A percentile compares a stretch with the other conserved stretches of the same genome.
phyloP scores from a whole-genome alignment of 139 green algal genomes.

The Chlamydomonas schloesseri region DNA sequence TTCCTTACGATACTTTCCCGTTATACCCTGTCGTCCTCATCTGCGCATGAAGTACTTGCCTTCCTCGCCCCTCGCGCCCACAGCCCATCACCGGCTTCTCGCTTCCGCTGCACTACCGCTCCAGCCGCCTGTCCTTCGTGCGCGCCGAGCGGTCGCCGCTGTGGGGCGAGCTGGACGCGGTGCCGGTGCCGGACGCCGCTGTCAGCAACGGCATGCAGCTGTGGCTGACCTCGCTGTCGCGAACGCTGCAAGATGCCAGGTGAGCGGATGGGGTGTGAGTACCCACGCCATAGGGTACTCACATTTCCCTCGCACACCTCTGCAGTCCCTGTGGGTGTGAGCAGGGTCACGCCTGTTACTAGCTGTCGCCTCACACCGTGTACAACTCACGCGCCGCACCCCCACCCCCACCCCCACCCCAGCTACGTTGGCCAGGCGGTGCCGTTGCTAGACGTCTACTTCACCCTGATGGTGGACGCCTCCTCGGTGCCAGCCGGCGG shows the following conservation, averaged over 20 bases:
- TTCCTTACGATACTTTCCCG: too few relatives aligned
- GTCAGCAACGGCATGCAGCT: not conserved
- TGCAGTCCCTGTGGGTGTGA: too few relatives aligned
- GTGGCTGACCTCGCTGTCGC: not conserved
- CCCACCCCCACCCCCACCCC: not conserved
- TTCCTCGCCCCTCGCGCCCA: not conserved
- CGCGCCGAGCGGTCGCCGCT: constrained; percentile 6
- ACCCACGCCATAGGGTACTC: too few relatives aligned
- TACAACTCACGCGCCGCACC: too few relatives aligned
- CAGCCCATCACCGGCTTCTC: constrained; percentile 30
- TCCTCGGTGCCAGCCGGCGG: too few relatives aligned
- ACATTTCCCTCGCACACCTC: too few relatives aligned
- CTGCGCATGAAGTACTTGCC: too few relatives aligned
- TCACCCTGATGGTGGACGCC: not conserved
- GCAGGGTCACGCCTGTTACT: too few relatives aligned
- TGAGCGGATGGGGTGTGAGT: too few relatives aligned
- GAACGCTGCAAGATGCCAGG: not conserved
- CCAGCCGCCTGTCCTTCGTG: constrained; percentile 11
- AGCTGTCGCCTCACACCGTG: not conserved
- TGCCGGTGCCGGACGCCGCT: not conserved
- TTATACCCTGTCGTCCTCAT: too few relatives aligned
- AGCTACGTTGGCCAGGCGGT: constrained; percentile 40
- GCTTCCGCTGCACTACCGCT: not conserved
- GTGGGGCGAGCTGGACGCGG: constrained; percentile 38
- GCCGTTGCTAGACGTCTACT: constrained; percentile 43